These are phyloP conservation scores for Stephania yunnanensis DNA, from an alignment of 164 flowering plant genomes.

Conservation along the genomic window DNA sequence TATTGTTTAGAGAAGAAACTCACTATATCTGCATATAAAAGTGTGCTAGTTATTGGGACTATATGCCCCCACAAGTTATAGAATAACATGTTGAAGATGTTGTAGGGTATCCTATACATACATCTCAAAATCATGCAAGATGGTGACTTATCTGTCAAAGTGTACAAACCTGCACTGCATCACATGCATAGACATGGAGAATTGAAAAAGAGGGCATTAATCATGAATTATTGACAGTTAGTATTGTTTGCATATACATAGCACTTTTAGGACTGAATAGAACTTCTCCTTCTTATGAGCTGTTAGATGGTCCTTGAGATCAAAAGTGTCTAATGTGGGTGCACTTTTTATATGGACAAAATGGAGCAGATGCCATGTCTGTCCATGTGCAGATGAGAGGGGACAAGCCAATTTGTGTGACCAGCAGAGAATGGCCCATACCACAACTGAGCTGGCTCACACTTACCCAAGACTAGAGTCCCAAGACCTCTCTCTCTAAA, in stretches of 20 bases:
- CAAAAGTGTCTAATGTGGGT: not conserved
- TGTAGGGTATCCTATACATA: not conserved
- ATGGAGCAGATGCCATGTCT: not conserved
- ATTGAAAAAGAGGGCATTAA: not conserved
- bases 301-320: not conserved
- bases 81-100: not conserved
- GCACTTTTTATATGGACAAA: not conserved
- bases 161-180: not conserved
- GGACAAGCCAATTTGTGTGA: not conserved
- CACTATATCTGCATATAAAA: not conserved
- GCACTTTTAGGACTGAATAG: not conserved
- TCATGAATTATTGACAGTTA: not conserved
- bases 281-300: not conserved
- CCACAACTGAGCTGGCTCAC: constrained; percentile 1
- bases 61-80: not conserved
- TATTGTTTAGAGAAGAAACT: not conserved
- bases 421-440: not conserved
- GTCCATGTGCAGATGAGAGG: not conserved
- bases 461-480: not conserved
- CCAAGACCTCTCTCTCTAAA: not conserved
- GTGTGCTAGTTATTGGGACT: not conserved
- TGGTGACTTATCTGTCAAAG: not conserved
- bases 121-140: not conserved
- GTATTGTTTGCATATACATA: not conserved
- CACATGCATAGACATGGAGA: not conserved